A percentile compares a stretch with the other conserved stretches of the same genome.
Evolutionary conservation across 129 eudicot genomes (phyloP).

Genomic region (Tagetes erecta): DNA sequence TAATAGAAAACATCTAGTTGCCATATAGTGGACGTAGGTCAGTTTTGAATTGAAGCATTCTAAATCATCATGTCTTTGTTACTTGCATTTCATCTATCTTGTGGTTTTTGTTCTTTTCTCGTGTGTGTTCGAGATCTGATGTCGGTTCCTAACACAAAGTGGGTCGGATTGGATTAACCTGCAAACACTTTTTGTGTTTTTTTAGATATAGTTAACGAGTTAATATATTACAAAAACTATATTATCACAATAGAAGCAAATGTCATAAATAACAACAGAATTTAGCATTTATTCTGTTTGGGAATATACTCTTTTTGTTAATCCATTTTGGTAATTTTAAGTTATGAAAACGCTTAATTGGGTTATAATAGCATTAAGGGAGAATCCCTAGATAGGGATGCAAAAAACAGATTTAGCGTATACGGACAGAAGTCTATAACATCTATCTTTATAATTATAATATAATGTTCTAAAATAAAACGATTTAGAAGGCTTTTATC

Average conservation of each 20-base stretch:
- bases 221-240: not conserved
- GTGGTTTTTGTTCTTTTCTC: not conserved
- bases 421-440: not conserved
- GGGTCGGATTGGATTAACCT: not conserved
- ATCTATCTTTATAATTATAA: not conserved
- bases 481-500: slow-evolving; percentile 2
- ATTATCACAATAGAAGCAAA: not conserved
- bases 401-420: not conserved
- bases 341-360: not conserved
- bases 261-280: not conserved
- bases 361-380: not conserved
- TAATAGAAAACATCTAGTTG: too few relatives aligned
- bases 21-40: too few relatives aligned
- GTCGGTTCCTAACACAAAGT: not conserved
- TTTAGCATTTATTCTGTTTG: not conserved
- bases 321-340: not conserved
- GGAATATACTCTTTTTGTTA: not conserved
- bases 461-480: not conserved
- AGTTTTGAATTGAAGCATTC: too few relatives aligned
- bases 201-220: not conserved
- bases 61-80: too few relatives aligned
- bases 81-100: too few relatives aligned
- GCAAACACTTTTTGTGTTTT: not conserved
- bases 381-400: not conserved
- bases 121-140: too few relatives aligned